A percentile compares a stretch with the other conserved stretches of the same genome.
phyloP scores from a whole-genome alignment of 140 eudicot genomes.

The Bidens hawaiensis region DNA sequence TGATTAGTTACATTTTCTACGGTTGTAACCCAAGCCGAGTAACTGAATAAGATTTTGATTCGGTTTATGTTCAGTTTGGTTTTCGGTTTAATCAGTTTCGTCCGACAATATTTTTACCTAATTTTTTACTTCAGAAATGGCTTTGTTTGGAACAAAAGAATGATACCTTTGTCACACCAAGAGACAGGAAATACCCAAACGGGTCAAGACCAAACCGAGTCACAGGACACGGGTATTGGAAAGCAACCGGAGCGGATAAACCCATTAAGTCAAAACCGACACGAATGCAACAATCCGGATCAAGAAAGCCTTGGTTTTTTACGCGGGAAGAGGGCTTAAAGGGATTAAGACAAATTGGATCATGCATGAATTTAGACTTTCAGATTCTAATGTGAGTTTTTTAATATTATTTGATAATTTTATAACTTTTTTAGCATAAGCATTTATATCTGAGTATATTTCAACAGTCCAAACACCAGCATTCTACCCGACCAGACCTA shows the following conservation, averaged over 20 bases:
- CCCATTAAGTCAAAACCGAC: conserved; percentile 20
- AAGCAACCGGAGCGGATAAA: conserved; percentile 43
- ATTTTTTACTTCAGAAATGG: conserved; percentile 16
- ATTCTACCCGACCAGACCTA: too few species aligned
- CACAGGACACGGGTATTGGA: conserved; percentile 40
- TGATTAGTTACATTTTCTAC: too few species aligned
- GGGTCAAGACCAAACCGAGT: conserved; percentile 46
- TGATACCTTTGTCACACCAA: conserved; percentile 51
- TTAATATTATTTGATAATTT: too few species aligned
- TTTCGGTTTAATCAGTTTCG: too few species aligned
- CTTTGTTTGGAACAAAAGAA: conserved; percentile 39
- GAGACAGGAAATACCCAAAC: conserved; percentile 39
- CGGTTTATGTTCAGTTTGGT: too few species aligned
- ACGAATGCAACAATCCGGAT: conserved; percentile 17
- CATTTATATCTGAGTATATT: background rate
- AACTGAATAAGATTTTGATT: too few species aligned
- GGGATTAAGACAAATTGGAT: conserved; percentile 47
- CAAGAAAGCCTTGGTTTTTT: conserved; percentile 43
- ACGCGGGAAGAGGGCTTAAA: conserved; percentile 32
- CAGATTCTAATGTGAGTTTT: conserved; percentile 14
- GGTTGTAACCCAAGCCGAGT: too few species aligned
- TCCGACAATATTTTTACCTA: background rate
- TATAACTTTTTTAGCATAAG: too few species aligned
- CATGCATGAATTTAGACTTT: conserved; percentile 44
- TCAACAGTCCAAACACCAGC: too few species aligned